Conservation (phyloP, 2,329 filamentous ascomycete species). For the Fusarium anthophilum region DNA sequence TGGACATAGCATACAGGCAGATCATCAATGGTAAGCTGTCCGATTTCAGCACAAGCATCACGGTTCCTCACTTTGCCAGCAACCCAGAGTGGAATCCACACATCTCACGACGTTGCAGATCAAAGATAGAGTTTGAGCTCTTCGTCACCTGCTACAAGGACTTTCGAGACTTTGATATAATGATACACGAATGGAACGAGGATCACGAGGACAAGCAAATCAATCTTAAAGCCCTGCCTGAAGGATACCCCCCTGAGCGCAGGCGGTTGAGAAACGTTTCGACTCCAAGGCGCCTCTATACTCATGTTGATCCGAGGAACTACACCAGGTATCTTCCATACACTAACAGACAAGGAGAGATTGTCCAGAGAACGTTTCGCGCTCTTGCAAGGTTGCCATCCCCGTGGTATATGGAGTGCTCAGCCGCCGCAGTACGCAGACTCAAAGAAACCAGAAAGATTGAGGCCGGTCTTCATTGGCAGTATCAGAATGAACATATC, state of each 20-base stretch:
- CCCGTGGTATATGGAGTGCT: neutral
- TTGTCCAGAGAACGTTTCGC: neutral
- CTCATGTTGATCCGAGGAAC: neutral
- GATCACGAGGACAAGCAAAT: neutral
- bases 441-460: neutral
- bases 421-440: neutral
- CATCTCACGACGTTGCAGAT: neutral
- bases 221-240: neutral
- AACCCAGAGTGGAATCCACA: slow-evolving; percentile 4
- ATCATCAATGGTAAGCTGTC: slow-evolving; percentile 32
- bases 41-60: slow-evolving; percentile 42
- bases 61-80: slow-evolving; percentile 36
- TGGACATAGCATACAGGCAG: slow-evolving; percentile 13
- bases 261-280: neutral
- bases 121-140: neutral
- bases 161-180: neutral
- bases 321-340: neutral
- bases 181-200: neutral
- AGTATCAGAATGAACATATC: neutral
- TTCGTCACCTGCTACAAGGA: neutral
- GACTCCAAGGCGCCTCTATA: neutral
- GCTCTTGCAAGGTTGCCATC: neutral
- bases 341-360: neutral
- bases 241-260: neutral
- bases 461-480: neutral